Percentiles rank a stretch among this genome's conserved stretches.
Evolutionary conservation across 2,329 filamentous ascomycete genomes (phyloP).

Genomic region (Ophiostoma ips): DNA sequence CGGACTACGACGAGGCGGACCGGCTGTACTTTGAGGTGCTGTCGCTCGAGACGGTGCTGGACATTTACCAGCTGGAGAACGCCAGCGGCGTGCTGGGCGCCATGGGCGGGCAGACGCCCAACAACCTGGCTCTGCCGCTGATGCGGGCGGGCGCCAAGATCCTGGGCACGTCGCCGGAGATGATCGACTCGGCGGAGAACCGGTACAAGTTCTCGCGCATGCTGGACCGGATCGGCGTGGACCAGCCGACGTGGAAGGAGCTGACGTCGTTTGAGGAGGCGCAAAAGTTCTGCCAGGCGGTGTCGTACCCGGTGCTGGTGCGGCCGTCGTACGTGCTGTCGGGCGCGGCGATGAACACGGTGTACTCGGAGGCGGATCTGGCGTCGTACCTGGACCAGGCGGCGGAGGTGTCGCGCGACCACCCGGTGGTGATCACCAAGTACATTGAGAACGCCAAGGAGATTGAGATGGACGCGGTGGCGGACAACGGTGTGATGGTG

Average conservation of each 20-base stretch:
- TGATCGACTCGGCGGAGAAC: conserved; percentile 97
- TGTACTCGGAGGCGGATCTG: conserved; percentile 89
- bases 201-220: conserved; percentile 98
- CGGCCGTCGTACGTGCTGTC: conserved; percentile 94
- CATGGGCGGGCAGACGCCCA: conserved; percentile 94
- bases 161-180: conserved; percentile 89
- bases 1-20: conserved; percentile 91
- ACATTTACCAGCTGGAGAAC: conserved; percentile 82
- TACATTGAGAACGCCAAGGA: conserved; percentile 99
- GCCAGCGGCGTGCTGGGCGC: conserved; percentile 79
- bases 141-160: conserved; percentile 84
- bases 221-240: conserved; percentile 86
- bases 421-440: conserved; percentile 97
- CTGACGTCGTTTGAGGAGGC: conserved; percentile 90
- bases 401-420: conserved; percentile 81
- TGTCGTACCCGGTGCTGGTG: conserved; percentile 86
- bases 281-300: conserved; percentile 70
- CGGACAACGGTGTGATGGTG: conserved; percentile 74
- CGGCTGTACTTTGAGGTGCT: conserved; percentile 95
- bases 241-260: conserved; percentile 97
- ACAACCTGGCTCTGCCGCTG: conserved; percentile 89
- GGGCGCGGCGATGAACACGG: conserved; percentile 97
- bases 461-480: conserved; percentile 98
- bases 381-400: conserved; percentile 82
- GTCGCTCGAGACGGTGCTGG: conserved; percentile 74